These are phyloP conservation scores for Apiospora marii DNA, from an alignment of 2,329 filamentous ascomycete genomes.

Conservation along the genomic window DNA sequence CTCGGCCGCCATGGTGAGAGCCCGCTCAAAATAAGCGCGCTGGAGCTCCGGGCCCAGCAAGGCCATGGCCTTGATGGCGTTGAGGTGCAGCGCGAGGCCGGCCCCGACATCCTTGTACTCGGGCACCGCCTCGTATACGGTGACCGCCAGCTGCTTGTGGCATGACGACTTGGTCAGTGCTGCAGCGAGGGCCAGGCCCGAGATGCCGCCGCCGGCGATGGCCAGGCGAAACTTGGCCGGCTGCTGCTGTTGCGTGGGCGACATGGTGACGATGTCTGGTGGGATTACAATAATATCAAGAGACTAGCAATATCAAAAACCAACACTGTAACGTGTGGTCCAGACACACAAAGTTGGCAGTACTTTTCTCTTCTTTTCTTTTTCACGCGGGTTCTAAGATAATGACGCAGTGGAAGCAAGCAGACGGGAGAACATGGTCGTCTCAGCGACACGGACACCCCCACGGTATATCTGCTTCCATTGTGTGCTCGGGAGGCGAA, in stretches of 20 bases:
- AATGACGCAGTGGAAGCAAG: neutral
- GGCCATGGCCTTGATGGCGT: slow-evolving; percentile 45
- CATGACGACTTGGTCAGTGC: slow-evolving; percentile 43
- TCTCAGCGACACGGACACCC: neutral
- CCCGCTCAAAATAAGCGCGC: slow-evolving; percentile 43
- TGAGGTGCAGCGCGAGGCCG: slow-evolving; percentile 48
- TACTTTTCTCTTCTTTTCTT: neutral
- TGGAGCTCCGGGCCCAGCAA: slow-evolving; percentile 45
- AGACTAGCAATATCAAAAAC: neutral
- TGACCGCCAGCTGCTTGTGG: slow-evolving; percentile 40
- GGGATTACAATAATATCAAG: neutral
- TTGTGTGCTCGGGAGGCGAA: too few species aligned
- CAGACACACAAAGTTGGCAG: too few species aligned
- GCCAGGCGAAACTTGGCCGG: slow-evolving; percentile 34
- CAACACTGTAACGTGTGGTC: neutral
- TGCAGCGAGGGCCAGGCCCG: slow-evolving; percentile 46
- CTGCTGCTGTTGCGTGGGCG: slow-evolving; percentile 12
- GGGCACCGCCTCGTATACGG: slow-evolving; percentile 46
- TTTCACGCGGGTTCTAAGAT: neutral
- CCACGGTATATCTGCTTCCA: too few species aligned
- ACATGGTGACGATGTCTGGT: neutral
- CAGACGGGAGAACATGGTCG: neutral
- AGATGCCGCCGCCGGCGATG: slow-evolving; percentile 44
- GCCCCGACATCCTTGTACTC: slow-evolving; percentile 47
- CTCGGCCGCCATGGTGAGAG: slow-evolving; percentile 40